A percentile compares a stretch with the other conserved stretches of the same genome.
Conservation (phyloP, 148 eudicot genomes). For the Diospyros kaki region DNA sequence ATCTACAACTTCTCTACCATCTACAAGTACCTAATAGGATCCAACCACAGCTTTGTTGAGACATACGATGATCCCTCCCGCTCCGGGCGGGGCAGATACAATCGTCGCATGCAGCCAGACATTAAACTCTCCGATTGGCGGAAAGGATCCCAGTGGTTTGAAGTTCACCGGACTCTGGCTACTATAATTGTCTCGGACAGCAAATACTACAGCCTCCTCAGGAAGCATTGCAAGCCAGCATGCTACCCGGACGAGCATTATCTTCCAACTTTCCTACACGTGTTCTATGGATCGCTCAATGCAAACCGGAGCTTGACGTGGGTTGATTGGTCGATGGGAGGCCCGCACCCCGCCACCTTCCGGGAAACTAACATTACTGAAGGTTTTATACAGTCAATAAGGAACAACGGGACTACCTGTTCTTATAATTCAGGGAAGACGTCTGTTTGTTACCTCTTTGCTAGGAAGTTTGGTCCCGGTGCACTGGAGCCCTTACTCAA, state of each 20-base stretch:
- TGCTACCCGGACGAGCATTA: constrained; percentile 27
- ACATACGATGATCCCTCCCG: constrained; percentile 13
- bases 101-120: constrained; percentile 7
- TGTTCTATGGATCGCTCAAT: constrained; percentile 29
- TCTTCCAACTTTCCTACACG: constrained; percentile 12
- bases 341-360: constrained; percentile 66
- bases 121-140: constrained; percentile 14
- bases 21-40: constrained; percentile 7
- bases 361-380: constrained; percentile 48
- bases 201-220: constrained; percentile 11
- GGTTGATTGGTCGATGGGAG: constrained; percentile 62
- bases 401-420: constrained; percentile 60
- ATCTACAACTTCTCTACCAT: constrained; percentile 15
- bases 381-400: constrained; percentile 43
- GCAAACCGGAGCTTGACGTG: constrained; percentile 63
- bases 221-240: constrained; percentile 11
- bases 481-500: constrained; percentile 63
- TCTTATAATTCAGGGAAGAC: constrained; percentile 42
- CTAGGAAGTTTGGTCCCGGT: constrained; percentile 67
- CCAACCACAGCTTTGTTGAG: constrained; percentile 8
- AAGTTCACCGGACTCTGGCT: constrained; percentile 16
- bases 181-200: constrained; percentile 14
- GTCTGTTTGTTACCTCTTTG: constrained; percentile 58
- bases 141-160: constrained; percentile 28
- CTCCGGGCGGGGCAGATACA: constrained; percentile 13